Evolutionary conservation across 2,329 filamentous ascomycete genomes (phyloP).

Genomic region (Trichophyton rubrum): DNA sequence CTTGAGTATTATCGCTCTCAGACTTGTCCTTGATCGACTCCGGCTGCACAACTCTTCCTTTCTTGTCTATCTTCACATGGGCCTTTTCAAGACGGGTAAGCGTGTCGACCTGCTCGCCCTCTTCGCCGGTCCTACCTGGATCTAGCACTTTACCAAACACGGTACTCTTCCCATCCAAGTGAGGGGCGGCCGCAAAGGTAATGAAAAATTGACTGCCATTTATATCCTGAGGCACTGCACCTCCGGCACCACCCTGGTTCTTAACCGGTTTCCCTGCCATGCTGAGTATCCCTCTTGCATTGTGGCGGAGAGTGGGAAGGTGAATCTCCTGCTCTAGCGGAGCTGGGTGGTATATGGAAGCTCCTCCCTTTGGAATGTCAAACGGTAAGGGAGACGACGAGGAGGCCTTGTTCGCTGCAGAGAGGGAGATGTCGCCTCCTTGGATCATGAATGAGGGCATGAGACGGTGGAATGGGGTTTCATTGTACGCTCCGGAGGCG

Average conservation of each 20-base stretch:
- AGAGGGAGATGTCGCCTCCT: conserved; percentile 42
- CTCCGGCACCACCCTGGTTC: conserved; percentile 30
- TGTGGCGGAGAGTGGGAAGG: conserved; percentile 44
- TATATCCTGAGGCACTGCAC: conserved; percentile 18
- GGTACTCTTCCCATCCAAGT: conserved; percentile 55
- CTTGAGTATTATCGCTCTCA: conserved; percentile 15
- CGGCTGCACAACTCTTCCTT: conserved; percentile 42
- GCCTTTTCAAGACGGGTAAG: conserved; percentile 44
- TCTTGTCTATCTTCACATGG: conserved; percentile 50
- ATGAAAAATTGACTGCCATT: conserved; percentile 55
- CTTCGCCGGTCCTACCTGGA: conserved; percentile 31
- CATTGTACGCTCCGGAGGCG: conserved; percentile 48
- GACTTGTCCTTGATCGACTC: conserved; percentile 20
- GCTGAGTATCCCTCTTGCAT: conserved; percentile 44
- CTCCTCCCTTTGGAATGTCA: conserved; percentile 43
- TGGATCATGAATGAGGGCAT: conserved; percentile 55
- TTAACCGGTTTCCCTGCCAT: conserved; percentile 45
- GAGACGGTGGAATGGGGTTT: conserved; percentile 50
- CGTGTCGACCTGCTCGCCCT: conserved; percentile 34
- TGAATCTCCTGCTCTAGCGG: conserved; percentile 52
- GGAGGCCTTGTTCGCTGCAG: conserved; percentile 23
- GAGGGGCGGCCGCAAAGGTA: conserved; percentile 47
- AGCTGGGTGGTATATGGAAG: conserved; percentile 41
- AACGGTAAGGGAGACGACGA: conserved; percentile 31
- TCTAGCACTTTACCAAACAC: conserved; percentile 51